Evolutionary conservation across 768 basidiomycete genomes (phyloP).

Genomic region (Cystofilobasidium ferigula): DNA sequence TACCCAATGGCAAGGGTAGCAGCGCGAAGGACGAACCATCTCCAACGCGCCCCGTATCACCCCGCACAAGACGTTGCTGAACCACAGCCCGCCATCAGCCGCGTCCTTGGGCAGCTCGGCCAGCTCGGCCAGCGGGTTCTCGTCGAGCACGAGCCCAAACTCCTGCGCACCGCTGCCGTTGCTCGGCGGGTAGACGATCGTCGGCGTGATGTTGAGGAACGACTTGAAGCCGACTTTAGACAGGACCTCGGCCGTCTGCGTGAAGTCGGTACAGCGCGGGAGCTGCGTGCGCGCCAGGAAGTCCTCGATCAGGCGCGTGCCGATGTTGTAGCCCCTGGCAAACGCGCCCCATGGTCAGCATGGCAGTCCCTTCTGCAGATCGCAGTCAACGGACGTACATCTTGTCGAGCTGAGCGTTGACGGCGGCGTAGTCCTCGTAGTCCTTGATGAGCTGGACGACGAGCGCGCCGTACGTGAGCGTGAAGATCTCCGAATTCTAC

Average conservation of each 20-base stretch:
- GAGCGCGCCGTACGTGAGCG: slow-evolving; percentile 90
- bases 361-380: neutral
- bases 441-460: slow-evolving; percentile 98
- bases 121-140: slow-evolving; percentile 93
- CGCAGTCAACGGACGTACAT: slow-evolving; percentile 34
- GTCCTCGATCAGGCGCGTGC: slow-evolving; percentile 89
- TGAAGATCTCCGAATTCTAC: slow-evolving; percentile 94
- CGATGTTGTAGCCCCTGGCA: slow-evolving; percentile 92
- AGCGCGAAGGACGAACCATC: slow-evolving; percentile 56
- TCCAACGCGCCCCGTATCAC: slow-evolving; percentile 85
- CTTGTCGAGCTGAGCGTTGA: slow-evolving; percentile 83
- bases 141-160: slow-evolving; percentile 80
- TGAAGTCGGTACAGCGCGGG: slow-evolving; percentile 84
- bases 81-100: slow-evolving; percentile 86
- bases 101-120: slow-evolving; percentile 92
- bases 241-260: slow-evolving; percentile 88
- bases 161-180: slow-evolving; percentile 30
- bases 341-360: neutral
- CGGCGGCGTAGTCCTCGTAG: slow-evolving; percentile 89
- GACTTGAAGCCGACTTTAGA: slow-evolving; percentile 96
- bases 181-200: slow-evolving; percentile 49
- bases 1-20: neutral
- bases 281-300: slow-evolving; percentile 86
- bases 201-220: slow-evolving; percentile 84
- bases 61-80: slow-evolving; percentile 90